Evolutionary conservation across 495 filamentous ascomycete species (phyloP).

Genomic region (Apiosordaria backusii): DNA sequence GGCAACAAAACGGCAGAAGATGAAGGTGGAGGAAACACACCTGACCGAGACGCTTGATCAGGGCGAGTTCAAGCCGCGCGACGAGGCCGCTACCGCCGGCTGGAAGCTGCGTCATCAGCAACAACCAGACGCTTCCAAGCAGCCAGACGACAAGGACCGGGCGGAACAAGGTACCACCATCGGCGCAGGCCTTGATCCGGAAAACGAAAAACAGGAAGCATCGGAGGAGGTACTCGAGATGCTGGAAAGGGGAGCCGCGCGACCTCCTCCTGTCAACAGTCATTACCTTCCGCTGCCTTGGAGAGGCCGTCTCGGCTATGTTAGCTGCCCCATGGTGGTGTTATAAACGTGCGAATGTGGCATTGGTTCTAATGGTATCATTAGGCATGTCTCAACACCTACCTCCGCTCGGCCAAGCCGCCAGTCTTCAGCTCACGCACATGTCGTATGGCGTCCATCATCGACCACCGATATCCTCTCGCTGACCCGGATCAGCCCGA

Average conservation of each 20-base stretch:
- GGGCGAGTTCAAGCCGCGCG: background rate
- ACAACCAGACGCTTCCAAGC: background rate
- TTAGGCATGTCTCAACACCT: constrained; percentile 80
- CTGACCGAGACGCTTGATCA: background rate
- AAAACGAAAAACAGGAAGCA: constrained; percentile 1
- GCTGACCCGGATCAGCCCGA: constrained; percentile 68
- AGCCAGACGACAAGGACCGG: background rate
- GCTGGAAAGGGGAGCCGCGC: constrained; percentile 44
- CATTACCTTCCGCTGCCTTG: constrained; percentile 84
- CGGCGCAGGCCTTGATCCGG: background rate
- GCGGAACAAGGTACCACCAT: background rate
- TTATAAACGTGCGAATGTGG: background rate
- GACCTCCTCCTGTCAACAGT: constrained; percentile 79
- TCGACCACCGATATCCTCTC: constrained; percentile 83
- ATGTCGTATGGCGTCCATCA: constrained; percentile 84
- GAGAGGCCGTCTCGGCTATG: constrained; percentile 91
- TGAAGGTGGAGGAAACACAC: constrained; percentile 24
- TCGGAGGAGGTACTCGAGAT: constrained; percentile 35
- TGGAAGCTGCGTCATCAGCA: background rate
- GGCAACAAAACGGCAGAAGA: constrained; percentile 31
- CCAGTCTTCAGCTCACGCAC: constrained; percentile 89
- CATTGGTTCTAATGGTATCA: background rate
- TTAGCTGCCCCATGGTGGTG: constrained; percentile 41
- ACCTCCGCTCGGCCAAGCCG: constrained; percentile 79
- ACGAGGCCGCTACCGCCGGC: background rate